Base-by-base conservation (phyloP, 2,329 filamentous ascomycete species). In the Aspergillus arachidicola region DNA sequence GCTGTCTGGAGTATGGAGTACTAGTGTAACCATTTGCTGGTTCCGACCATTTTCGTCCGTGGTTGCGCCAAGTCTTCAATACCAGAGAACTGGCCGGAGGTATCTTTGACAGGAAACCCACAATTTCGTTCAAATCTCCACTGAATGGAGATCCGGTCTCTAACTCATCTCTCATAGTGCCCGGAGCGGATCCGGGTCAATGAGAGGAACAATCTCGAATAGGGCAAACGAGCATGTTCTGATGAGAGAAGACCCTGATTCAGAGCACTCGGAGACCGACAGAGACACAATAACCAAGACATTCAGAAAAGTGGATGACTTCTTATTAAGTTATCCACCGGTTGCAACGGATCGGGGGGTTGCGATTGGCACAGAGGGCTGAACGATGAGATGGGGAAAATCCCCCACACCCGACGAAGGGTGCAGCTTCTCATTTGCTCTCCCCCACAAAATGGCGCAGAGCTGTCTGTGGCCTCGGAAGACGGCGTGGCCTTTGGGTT, bases 401-500 rank as follows among this genome's bases (percentile, higher is more conserved):
- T 68, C 67, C 67, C 67, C 67, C 67, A 69, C 67, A 36, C 34
- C 12, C 34, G 34, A 68, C 51, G 57, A 66, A 61, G 59, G 56
- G 54, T 48, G 53, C 48, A 38, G 45, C 48, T 56, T 59, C 46
- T 55, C 57, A 62, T 57, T 58, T 61, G 63, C 62, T 59, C 58
- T 63, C 66, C 66, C 66, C 66, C 68, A 68, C 67, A 69, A 60
- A 64, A 64, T 63, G 66, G 58, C 61, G 61, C 64, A 66, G 30
- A 59, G 61, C 64, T 43, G 21, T 54, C 38, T 53, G 34, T 34
- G 21, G 21, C 28, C 34, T 60, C 21, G 38, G 32, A 32, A 36
- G n/a, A 12, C 23, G 53, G 28, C 45, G 26, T 57, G 21, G 38
- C 23, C 30, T 34, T 59, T 21, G 14, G 10, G 14, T 23, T 57